Evolutionary conservation across 2,329 filamentous ascomycete genomes (phyloP).

Genomic region (Claviceps citrina): DNA sequence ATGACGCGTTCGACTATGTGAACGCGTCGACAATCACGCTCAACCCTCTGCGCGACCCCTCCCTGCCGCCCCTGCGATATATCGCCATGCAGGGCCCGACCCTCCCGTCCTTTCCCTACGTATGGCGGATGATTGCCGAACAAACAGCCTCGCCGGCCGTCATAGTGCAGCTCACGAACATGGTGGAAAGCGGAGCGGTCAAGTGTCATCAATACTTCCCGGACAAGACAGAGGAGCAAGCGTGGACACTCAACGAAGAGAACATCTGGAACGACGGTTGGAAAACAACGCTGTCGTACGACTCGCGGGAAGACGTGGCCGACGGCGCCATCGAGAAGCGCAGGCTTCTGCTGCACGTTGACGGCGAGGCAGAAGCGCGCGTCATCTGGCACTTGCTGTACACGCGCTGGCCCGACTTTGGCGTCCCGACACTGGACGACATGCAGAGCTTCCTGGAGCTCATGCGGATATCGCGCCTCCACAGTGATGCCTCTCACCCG

Average conservation of each 20-base stretch:
- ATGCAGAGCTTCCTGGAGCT: slow-evolving; percentile 52
- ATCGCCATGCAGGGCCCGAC: slow-evolving; percentile 94
- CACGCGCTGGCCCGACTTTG: slow-evolving; percentile 79
- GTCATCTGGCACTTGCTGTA: slow-evolving; percentile 75
- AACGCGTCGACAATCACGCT: slow-evolving; percentile 62
- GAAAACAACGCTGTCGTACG: slow-evolving; percentile 52
- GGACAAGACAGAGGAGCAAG: slow-evolving; percentile 32
- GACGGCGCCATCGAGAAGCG: slow-evolving; percentile 55
- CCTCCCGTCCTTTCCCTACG: slow-evolving; percentile 55
- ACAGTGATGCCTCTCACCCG: slow-evolving; percentile 41
- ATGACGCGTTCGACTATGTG: slow-evolving; percentile 61
- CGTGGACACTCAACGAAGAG: slow-evolving; percentile 43
- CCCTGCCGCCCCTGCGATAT: slow-evolving; percentile 40
- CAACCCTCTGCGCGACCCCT: slow-evolving; percentile 24
- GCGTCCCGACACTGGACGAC: slow-evolving; percentile 57
- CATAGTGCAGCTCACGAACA: slow-evolving; percentile 88
- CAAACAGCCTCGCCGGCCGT: slow-evolving; percentile 58
- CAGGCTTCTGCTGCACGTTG: slow-evolving; percentile 47
- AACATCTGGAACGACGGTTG: slow-evolving; percentile 53
- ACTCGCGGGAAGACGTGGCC: slow-evolving; percentile 40
- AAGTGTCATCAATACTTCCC: slow-evolving; percentile 91
- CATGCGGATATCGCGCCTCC: slow-evolving; percentile 48
- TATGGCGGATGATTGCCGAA: slow-evolving; percentile 92
- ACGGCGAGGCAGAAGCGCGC: slow-evolving; percentile 32
- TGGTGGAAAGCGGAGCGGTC: slow-evolving; percentile 58